These are phyloP conservation scores for Chytriomyces confervae DNA, from an alignment of 192 early-diverging fungal genomes.

Conservation along the genomic window DNA sequence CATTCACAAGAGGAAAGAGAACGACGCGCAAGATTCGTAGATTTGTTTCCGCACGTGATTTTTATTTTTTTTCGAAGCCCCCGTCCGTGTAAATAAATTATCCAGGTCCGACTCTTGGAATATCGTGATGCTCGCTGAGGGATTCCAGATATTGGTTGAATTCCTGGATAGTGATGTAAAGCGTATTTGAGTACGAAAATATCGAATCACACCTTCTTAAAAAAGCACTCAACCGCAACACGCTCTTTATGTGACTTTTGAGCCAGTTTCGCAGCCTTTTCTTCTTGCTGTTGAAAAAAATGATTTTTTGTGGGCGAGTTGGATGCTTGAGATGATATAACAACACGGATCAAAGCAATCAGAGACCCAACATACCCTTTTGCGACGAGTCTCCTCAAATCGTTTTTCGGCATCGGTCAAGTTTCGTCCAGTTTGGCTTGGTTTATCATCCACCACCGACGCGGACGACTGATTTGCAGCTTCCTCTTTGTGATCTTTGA, in stretches of 20 bases:
- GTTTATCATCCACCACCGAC: neutral
- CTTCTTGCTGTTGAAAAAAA: constrained; percentile 61
- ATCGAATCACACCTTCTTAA: no score
- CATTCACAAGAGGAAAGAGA: neutral
- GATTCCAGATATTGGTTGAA: constrained; percentile 76
- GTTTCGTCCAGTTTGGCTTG: neutral
- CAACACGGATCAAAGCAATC: neutral
- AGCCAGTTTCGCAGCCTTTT: constrained; percentile 69
- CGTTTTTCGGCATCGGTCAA: constrained; percentile 73
- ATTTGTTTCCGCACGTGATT: neutral
- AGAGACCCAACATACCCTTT: constrained; percentile 58
- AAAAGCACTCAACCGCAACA: constrained; percentile 56
- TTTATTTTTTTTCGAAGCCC: neutral
- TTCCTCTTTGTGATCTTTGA: constrained; percentile 30
- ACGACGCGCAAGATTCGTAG: neutral
- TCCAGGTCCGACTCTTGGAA: constrained; percentile 82
- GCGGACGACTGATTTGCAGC: constrained; percentile 18
- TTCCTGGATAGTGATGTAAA: constrained; percentile 47
- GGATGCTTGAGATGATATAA: neutral
- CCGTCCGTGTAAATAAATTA: constrained; percentile 42
- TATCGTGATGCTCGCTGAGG: constrained; percentile 81
- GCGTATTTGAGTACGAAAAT: neutral
- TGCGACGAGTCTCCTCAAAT: constrained; percentile 70
- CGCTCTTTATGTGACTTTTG: constrained; percentile 76
- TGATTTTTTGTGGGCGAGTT: neutral